Base-by-base conservation (phyloP, 169 alveolate genomes). In the Plasmodium sp. region DNA sequence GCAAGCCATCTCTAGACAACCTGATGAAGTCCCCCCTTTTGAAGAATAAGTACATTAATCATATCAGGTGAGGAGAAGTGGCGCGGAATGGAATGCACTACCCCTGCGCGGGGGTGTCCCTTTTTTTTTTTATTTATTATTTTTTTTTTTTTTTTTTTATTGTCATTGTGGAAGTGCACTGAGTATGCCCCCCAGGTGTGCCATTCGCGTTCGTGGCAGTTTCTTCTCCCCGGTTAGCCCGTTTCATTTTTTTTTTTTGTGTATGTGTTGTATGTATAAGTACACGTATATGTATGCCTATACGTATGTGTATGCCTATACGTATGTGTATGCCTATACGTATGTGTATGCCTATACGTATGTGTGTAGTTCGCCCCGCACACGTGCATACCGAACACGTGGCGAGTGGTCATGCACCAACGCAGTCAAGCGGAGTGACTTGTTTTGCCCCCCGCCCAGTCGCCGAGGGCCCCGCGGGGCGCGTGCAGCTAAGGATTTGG, bases 21-120 rank as follows among this genome's bases (percentile, higher is more conserved):
- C 93, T 85, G 45, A 45, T 85, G 93, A 85, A 85, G 58, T 85
- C 93, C 3, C 93, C 93, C 2, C 71, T 85, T 2, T 48, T 85
- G 58, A 85, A 85, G 33, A 85, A 85, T 85, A 85, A 85, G 43
- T 85, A 85, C 67, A 85, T 85, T 36, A 85, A 85, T 56, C 93
- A 85, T 67, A 85, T 85, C 58, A 85, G 93, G 81, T 85, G 67
- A 51, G 12, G 67, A 10, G 22, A 14, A 12, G 2, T 48, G 45
- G 5, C 5, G 45, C 45, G 45, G 45, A 12, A 72, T 72, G 7
- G 18, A 33, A 72, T 72, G 7, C 1, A 0, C 18, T 72, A 0
- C 43, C 43, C 18, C 81, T n/a, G 39, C 39, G 39, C 0, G n/a
- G 39, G 39, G n/a, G 39, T 5, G 77, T 9, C 41, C 14, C 12